A percentile compares a stretch with the other conserved stretches of the same genome.
Conservation (phyloP, 306 rosid species). For the Quercus glauca region DNA sequence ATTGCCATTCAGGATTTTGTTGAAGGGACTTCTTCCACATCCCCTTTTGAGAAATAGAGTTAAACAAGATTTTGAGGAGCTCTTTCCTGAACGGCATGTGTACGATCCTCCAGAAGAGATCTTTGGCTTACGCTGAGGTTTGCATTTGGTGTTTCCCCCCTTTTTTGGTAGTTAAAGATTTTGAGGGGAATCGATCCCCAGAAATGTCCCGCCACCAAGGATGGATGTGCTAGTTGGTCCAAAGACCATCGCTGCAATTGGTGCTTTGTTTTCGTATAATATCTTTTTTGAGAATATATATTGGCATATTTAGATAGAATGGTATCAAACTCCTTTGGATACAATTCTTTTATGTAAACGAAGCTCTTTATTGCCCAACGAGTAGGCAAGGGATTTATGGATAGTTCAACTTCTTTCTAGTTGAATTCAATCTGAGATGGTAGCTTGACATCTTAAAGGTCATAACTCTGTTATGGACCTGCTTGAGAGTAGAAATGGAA, state of each 20-base stretch:
- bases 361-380: background rate
- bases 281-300: background rate
- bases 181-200: too few species aligned
- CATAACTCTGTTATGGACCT: background rate
- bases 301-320: background rate
- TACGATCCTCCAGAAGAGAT: conserved; percentile 93
- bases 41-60: conserved; percentile 93
- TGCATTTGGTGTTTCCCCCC: background rate
- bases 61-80: conserved; percentile 94
- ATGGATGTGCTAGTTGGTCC: too few species aligned
- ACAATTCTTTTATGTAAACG: background rate
- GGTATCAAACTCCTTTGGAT: background rate
- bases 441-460: background rate
- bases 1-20: conserved; percentile 85
- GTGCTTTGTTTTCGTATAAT: background rate
- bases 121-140: conserved; percentile 73
- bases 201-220: too few species aligned
- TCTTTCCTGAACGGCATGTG: conserved; percentile 80
- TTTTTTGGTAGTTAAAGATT: background rate
- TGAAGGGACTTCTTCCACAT: conserved; percentile 87
- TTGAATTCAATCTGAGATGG: background rate
- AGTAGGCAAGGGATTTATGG: background rate
- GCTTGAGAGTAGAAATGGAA: background rate
- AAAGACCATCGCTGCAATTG: too few species aligned
- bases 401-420: background rate